phyloP scores from a whole-genome alignment of 495 filamentous ascomycete species.

The Geoglossum glabrum region DNA sequence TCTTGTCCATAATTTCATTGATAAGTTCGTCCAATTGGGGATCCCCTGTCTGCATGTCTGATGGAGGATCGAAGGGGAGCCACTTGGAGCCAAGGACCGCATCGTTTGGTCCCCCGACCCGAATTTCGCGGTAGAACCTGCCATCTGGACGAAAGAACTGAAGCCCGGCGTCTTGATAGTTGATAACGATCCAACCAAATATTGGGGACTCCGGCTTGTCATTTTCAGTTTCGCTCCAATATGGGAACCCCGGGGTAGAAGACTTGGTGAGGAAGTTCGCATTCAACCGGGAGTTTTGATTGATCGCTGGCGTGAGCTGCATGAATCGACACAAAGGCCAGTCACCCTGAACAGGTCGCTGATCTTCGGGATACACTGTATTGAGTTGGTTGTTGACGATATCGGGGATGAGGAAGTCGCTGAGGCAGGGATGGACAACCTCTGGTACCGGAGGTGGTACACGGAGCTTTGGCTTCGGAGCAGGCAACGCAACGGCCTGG shows the following conservation, averaged over 20 bases:
- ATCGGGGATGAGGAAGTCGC: conserved; percentile 12
- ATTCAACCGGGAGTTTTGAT: conserved; percentile 28
- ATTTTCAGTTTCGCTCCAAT: conserved; percentile 16
- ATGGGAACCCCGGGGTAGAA: neutral
- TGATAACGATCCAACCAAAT: conserved; percentile 34
- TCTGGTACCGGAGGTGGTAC: neutral
- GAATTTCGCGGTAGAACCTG: conserved; percentile 30
- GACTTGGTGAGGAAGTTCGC: conserved; percentile 14
- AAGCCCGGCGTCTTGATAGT: conserved; percentile 27
- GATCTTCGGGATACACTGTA: conserved; percentile 5
- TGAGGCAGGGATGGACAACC: conserved; percentile 14
- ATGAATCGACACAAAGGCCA: conserved; percentile 13
- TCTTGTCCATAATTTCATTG: conserved; percentile 4
- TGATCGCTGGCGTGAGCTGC: conserved; percentile 28
- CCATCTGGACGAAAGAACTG: conserved; percentile 30
- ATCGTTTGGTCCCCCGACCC: conserved; percentile 15
- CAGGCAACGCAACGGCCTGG: conserved; percentile 10
- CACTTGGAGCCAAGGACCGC: conserved; percentile 12
- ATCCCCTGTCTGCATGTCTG: conserved; percentile 1
- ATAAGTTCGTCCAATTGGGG: conserved; percentile 21
- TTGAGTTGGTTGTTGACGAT: conserved; percentile 8
- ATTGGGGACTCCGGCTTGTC: conserved; percentile 26
- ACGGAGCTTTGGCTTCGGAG: conserved; percentile 4
- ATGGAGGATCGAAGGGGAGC: conserved; percentile 17
- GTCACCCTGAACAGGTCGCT: neutral